phyloP scores from a whole-genome alignment of 176 grass and related monocot genomes.

The Chrysopogon serrulatus region DNA sequence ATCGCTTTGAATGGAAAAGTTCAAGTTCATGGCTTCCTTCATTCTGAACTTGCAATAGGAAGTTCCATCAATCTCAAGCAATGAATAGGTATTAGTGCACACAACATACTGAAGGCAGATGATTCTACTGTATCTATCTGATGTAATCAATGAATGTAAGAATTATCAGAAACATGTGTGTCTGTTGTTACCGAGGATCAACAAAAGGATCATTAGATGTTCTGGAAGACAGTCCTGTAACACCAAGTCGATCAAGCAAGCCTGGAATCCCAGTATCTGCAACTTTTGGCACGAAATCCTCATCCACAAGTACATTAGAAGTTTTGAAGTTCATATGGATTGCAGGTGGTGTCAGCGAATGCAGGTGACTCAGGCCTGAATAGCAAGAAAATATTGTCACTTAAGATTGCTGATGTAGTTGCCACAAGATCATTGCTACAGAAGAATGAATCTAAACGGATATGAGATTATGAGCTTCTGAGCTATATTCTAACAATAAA shows the following conservation, averaged over 20 bases:
- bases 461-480: neutral
- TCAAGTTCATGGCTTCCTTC: slow-evolving; percentile 55
- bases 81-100: neutral
- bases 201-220: slow-evolving; percentile 59
- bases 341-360: slow-evolving; percentile 75
- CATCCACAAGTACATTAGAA: slow-evolving; percentile 87
- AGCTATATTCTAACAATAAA: neutral
- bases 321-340: slow-evolving; percentile 96
- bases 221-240: slow-evolving; percentile 41
- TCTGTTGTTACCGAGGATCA: slow-evolving; percentile 70
- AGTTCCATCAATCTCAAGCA: neutral
- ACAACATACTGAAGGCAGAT: neutral
- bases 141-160: neutral
- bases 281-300: slow-evolving; percentile 78
- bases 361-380: slow-evolving; percentile 72
- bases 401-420: neutral
- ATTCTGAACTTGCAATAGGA: slow-evolving; percentile 41
- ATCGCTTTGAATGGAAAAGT: slow-evolving; percentile 66
- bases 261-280: slow-evolving; percentile 63
- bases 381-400: slow-evolving; percentile 21
- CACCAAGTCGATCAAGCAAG: slow-evolving; percentile 68
- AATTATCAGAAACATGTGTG: neutral
- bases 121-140: neutral
- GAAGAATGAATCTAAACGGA: neutral
- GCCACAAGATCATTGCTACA: neutral